phyloP scores from a whole-genome alignment of 768 basidiomycete species.

The Pulveroboletus sp. region DNA sequence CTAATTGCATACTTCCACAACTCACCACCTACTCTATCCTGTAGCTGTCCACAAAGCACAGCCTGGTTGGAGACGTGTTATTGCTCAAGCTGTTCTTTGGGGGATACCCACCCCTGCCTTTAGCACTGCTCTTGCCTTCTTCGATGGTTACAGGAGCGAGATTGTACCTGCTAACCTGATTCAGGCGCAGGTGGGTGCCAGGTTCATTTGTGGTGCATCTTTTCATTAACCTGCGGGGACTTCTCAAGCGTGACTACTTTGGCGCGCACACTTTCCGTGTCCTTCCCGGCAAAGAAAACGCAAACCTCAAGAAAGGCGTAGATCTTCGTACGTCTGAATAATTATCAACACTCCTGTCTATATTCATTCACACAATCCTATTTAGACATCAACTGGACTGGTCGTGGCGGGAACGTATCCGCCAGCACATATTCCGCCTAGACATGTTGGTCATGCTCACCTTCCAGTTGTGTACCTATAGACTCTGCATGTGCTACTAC shows the following conservation, averaged over 20 bases:
- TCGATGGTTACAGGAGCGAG: slow-evolving; percentile 97
- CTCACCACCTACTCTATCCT: slow-evolving; percentile 1
- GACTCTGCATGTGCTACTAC: slow-evolving; percentile 11
- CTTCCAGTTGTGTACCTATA: slow-evolving; percentile 13
- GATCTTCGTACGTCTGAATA: slow-evolving; percentile 77
- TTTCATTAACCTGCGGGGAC: slow-evolving; percentile 6
- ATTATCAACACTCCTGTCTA: neutral
- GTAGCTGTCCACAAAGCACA: slow-evolving; percentile 90
- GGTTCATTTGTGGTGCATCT: neutral
- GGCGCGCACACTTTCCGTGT: slow-evolving; percentile 98
- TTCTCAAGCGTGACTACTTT: slow-evolving; percentile 88
- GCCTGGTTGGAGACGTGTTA: slow-evolving; percentile 96
- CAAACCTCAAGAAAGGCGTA: slow-evolving; percentile 70
- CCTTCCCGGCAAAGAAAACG: slow-evolving; percentile 87
- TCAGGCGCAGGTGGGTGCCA: slow-evolving; percentile 74
- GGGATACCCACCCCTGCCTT: slow-evolving; percentile 98
- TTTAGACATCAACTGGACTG: slow-evolving; percentile 97
- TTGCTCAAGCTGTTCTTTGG: slow-evolving; percentile 96
- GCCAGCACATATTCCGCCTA: slow-evolving; percentile 80
- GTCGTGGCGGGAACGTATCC: slow-evolving; percentile 93
- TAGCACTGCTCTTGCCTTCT: slow-evolving; percentile 97
- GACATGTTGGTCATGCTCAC: slow-evolving; percentile 9
- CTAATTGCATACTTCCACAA: neutral
- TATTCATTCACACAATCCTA: slow-evolving; percentile 1
- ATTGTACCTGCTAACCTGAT: slow-evolving; percentile 91